Base-by-base conservation (phyloP, 2,329 filamentous ascomycete species). In the Hypoxylon sp. region DNA sequence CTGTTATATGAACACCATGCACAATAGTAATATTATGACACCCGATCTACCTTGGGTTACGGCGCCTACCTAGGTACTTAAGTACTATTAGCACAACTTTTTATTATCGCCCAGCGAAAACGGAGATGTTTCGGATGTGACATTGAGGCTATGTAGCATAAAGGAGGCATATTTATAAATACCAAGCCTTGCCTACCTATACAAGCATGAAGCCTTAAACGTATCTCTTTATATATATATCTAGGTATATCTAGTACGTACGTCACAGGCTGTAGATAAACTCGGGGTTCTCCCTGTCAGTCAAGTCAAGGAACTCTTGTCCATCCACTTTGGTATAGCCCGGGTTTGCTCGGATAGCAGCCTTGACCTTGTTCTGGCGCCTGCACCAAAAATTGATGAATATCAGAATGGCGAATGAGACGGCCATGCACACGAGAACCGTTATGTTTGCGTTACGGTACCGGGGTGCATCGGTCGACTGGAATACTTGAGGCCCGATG, bases 241-340 rank as follows among this genome's bases (percentile, higher is more conserved):
- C 19, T 22, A 22, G 19, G 19, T 3, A 22, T 22, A 22, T 22
- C 19, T 22, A 19, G 39, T 44, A 17, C 17, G 17, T n/a, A 5
- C 9, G 5, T 74, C 57, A 88, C 52, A 89, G 67, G 19, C 83
- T 84, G 75, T 92, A 92, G 0, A 86, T 78, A 74, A 92, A 91
- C 75, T 91, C 86, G 1, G 83, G 80, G 67, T 91, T 92, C 81
- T 92, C 90, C 61, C 83, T 80, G 74, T 92, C 90, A 3, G 89
- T 92, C 69, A 92, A 77, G 75, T 92, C 89, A 63, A 88, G 81
- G 79, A 87, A 91, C 82, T 91, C 90, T 77, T 91, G 89, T 68
- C 91, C 91, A 76, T 89, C 87, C 59, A 91, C 68, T 77, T 85
- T 89, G 24, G 82, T 81, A 75, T 92, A 92, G 1, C 82, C 85